A percentile compares a stretch with the other conserved stretches of the same genome.
Conservation (phyloP, 768 basidiomycete genomes). For the Psilocybe azurescens region DNA sequence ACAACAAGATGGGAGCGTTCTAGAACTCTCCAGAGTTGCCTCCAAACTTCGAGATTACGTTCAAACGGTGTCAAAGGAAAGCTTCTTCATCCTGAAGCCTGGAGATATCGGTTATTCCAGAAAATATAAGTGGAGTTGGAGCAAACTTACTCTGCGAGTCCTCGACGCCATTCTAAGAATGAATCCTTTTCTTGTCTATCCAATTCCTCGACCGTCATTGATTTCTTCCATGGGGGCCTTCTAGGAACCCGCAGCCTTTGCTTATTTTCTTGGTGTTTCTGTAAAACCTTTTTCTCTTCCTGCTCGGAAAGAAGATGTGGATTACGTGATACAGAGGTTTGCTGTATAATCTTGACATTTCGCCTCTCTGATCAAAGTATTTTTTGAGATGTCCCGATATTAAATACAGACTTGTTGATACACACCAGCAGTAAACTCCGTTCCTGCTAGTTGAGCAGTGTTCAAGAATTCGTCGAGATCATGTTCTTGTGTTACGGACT, state of each 20-base stretch:
- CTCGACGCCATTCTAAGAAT: slow-evolving; percentile 93
- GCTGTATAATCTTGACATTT: slow-evolving; percentile 80
- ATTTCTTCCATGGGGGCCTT: slow-evolving; percentile 87
- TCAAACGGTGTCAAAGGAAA: slow-evolving; percentile 95
- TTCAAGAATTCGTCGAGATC: slow-evolving; percentile 96
- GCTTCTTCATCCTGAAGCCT: slow-evolving; percentile 89
- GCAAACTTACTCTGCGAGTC: slow-evolving; percentile 80
- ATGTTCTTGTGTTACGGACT: slow-evolving; percentile 94
- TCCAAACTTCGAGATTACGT: slow-evolving; percentile 97
- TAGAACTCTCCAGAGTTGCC: slow-evolving; percentile 96
- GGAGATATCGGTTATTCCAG: background rate
- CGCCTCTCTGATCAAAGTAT: slow-evolving; percentile 59
- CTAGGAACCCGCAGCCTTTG: slow-evolving; percentile 84
- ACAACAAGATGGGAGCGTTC: slow-evolving; percentile 95
- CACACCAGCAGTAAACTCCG: slow-evolving; percentile 94
- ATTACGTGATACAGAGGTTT: slow-evolving; percentile 66
- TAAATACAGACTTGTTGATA: background rate
- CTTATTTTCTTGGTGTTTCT: slow-evolving; percentile 77
- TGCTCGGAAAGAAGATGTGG: slow-evolving; percentile 84
- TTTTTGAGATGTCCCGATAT: slow-evolving; percentile 9
- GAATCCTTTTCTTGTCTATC: slow-evolving; percentile 90
- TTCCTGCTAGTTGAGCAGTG: slow-evolving; percentile 93
- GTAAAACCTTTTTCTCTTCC: slow-evolving; percentile 78
- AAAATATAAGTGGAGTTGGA: background rate
- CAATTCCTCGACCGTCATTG: slow-evolving; percentile 76